Evolutionary conservation across 192 early-diverging fungal species (phyloP), one percentile per base, ranked within the genome.

Genomic region (Gigaspora rosea): DNA sequence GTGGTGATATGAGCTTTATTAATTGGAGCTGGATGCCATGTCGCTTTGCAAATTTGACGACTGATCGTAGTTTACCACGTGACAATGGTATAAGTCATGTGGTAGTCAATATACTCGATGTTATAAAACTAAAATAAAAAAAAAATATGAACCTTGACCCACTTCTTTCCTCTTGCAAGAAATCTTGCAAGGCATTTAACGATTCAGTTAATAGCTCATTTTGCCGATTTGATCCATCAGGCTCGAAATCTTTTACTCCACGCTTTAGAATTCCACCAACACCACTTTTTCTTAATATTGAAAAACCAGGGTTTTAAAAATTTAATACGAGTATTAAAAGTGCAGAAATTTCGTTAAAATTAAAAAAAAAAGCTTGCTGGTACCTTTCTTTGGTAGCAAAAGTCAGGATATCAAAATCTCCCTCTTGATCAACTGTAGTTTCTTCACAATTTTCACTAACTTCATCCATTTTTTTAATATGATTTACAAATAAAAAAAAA

Each of bases 91-190:
- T 16, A 41, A 16, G 41, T 41, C 36, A 66, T 36, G 36, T 41
- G 32, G 0, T 16, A 18, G 0, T n/a, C 13, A 15, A 13, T 56
- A 18, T 56, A 13, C 15, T 52, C 18, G 18, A 56, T 56, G 18
- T 13, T 18, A 56, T n/a, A 3, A 56, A 4, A 18, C 0, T 56
- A 12, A 15, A 54, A 56, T 15, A 56, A 5, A 1, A 56, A 1
- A 56, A 65, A 65, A 36, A 65, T 5, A 8, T 65, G 79, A 4
- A 83, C 82, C 10, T 52, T 73, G 54, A 82, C 79, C n/a, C 75
- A 82, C 48, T 65, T 85, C 27, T 73, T 78, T 68, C 56, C 49
- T 66, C 50, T 47, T 51, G 70, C 71, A 50, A 54, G 61, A 46
- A 64, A n/a, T 76, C 46, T 70, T 63, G 9, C 1, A 52, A 32